Evolutionary conservation across 1,284 basidiomycete species (phyloP).

Genomic region (Austroboletus niveus): DNA sequence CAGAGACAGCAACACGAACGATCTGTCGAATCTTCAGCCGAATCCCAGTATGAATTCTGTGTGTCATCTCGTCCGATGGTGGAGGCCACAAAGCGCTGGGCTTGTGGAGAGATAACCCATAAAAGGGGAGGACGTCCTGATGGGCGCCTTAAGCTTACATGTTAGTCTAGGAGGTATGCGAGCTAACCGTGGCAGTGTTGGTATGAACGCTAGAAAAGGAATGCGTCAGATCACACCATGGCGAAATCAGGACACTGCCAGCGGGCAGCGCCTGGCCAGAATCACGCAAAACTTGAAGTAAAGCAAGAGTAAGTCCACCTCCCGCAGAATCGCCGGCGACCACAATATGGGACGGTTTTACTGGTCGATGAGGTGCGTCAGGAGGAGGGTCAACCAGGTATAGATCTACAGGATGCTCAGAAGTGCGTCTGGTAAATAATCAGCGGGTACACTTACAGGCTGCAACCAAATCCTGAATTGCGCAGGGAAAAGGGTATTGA

Average conservation of each 20-base stretch:
- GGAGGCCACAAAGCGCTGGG: constrained; percentile 92
- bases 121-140: constrained; percentile 73
- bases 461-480: constrained; percentile 83
- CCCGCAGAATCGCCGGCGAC: constrained; percentile 94
- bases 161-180: background rate
- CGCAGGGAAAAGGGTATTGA: constrained; percentile 97
- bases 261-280: constrained; percentile 79
- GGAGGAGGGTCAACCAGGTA: constrained; percentile 63
- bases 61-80: constrained; percentile 72
- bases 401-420: constrained; percentile 36
- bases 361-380: constrained; percentile 69
- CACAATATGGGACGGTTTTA: constrained; percentile 83
- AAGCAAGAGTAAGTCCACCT: constrained; percentile 81
- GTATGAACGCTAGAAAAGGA: constrained; percentile 87
- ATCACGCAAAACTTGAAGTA: constrained; percentile 93
- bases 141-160: background rate
- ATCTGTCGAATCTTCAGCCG: constrained; percentile 62
- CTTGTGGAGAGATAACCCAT: constrained; percentile 73
- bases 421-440: background rate
- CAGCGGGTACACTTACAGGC: constrained; percentile 54
- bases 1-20: constrained; percentile 36
- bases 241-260: constrained; percentile 82
- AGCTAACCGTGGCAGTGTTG: constrained; percentile 78
- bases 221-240: constrained; percentile 94
- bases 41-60: constrained; percentile 60